Evolutionary conservation across 1,284 basidiomycete genomes (phyloP).

Genomic region (Rhodotorula sp.): DNA sequence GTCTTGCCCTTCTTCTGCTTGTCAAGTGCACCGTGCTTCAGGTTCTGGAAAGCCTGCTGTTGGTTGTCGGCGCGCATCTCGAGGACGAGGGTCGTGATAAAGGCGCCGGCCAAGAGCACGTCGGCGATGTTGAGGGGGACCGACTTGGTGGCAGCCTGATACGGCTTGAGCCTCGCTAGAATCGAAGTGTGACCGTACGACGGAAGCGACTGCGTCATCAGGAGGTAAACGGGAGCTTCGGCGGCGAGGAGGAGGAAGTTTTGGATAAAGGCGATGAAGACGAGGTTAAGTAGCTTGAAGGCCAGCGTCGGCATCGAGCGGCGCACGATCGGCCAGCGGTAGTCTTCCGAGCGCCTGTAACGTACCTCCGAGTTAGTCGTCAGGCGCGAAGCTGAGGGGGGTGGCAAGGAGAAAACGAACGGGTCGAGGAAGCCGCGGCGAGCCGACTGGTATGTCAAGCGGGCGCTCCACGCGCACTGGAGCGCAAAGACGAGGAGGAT

Average conservation of each 20-base stretch:
- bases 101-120: constrained; percentile 61
- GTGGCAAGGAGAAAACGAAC: constrained; percentile 26
- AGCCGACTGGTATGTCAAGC: constrained; percentile 79
- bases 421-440: constrained; percentile 75
- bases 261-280: constrained; percentile 75
- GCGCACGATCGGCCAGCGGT: constrained; percentile 81
- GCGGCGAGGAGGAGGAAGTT: constrained; percentile 70
- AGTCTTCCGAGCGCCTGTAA: constrained; percentile 73
- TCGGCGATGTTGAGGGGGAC: constrained; percentile 62
- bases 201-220: constrained; percentile 59
- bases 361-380: too few relatives aligned
- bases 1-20: constrained; percentile 47
- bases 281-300: constrained; percentile 77
- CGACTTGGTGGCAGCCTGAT: constrained; percentile 46
- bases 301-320: constrained; percentile 63
- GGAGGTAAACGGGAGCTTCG: constrained; percentile 47
- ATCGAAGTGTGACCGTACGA: constrained; percentile 45
- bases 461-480: constrained; percentile 50
- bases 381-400: not conserved
- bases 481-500: constrained; percentile 50
- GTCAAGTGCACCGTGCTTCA: constrained; percentile 60
- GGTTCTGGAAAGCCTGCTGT: constrained; percentile 76
- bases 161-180: constrained; percentile 55
- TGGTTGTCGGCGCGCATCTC: constrained; percentile 89
- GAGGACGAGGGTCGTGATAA: constrained; percentile 61